Evolutionary conservation across 73 alveolate genomes (phyloP).

Genomic region (Paramecium tetraurelia): DNA sequence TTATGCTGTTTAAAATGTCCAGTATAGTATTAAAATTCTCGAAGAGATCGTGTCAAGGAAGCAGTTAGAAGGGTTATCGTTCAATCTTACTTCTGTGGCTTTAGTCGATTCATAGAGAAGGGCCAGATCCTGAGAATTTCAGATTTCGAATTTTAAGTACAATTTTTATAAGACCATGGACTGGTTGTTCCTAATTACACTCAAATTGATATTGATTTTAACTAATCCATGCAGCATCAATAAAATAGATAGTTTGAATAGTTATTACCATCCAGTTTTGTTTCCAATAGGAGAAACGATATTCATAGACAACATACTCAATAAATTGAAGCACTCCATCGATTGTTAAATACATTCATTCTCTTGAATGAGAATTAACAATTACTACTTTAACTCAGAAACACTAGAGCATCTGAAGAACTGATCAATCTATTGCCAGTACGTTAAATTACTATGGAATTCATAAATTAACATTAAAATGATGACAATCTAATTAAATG

Average conservation of each 20-base stretch:
- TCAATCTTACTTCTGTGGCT: neutral
- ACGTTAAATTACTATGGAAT: neutral
- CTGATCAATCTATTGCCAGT: neutral
- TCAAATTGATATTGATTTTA: neutral
- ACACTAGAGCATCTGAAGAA: neutral
- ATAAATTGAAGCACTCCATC: conserved; percentile 39
- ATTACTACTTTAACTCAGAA: neutral
- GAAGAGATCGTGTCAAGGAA: neutral
- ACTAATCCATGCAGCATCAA: neutral
- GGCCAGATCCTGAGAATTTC: neutral
- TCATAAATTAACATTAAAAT: neutral
- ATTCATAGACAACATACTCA: neutral
- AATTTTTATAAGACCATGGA: neutral
- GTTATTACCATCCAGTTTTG: neutral
- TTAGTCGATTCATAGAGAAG: neutral
- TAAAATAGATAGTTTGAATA: neutral
- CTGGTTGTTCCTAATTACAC: conserved; percentile 5
- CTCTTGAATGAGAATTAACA: neutral
- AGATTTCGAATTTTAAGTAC: conserved; percentile 16
- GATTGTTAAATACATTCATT: conserved; percentile 1
- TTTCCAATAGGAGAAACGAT: neutral
- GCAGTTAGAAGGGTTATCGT: neutral
- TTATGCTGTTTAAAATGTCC: neutral
- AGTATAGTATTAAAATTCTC: neutral
- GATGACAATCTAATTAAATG: conserved; percentile 13